These are phyloP conservation scores for Apiospora rasikravindrae DNA, from an alignment of 2,329 filamentous ascomycete genomes.

Conservation along the genomic window DNA sequence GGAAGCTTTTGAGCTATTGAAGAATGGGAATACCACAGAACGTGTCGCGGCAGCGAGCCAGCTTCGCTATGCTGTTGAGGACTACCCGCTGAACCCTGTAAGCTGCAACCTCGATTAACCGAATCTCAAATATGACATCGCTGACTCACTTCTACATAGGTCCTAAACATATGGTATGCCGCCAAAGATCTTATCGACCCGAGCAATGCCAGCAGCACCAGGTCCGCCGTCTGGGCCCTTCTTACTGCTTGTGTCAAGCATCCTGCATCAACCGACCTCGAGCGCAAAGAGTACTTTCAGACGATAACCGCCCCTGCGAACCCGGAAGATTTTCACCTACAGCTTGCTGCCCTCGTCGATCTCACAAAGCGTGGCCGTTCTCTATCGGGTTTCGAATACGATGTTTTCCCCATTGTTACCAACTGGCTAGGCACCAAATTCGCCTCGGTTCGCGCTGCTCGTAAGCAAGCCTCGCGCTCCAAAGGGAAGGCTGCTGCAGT, in stretches of 20 bases:
- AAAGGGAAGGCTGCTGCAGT: slow-evolving; percentile 48
- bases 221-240: slow-evolving; percentile 68
- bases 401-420: slow-evolving; percentile 66
- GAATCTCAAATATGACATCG: neutral
- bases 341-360: slow-evolving; percentile 67
- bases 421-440: slow-evolving; percentile 65
- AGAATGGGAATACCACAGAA: slow-evolving; percentile 56
- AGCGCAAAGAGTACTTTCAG: slow-evolving; percentile 69
- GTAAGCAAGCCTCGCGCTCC: slow-evolving; percentile 52
- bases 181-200: slow-evolving; percentile 68
- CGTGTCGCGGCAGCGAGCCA: slow-evolving; percentile 62
- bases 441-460: slow-evolving; percentile 55
- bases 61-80: slow-evolving; percentile 60
- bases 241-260: slow-evolving; percentile 70
- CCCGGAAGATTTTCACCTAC: slow-evolving; percentile 68
- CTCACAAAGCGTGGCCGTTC: slow-evolving; percentile 66
- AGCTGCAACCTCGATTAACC: neutral
- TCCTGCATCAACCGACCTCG: slow-evolving; percentile 66
- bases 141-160: slow-evolving; percentile 23
- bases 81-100: slow-evolving; percentile 62
- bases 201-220: slow-evolving; percentile 56
- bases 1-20: slow-evolving; percentile 60
- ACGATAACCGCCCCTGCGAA: slow-evolving; percentile 62
- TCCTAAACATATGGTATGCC: slow-evolving; percentile 69
- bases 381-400: slow-evolving; percentile 70